Conservation (phyloP, 805 yeast species). For the Candida tibetensis region DNA sequence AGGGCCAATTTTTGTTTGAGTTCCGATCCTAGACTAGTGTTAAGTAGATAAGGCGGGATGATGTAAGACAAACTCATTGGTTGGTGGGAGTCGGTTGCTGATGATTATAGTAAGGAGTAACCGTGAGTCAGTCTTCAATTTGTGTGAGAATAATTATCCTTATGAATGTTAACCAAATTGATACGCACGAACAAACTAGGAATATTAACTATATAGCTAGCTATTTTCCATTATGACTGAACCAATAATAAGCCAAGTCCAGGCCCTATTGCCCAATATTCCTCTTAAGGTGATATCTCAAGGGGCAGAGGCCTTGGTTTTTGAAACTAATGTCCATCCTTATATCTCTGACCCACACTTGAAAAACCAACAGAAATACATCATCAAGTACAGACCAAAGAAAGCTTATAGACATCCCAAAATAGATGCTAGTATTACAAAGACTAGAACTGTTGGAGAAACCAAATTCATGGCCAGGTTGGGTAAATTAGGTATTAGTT, state of each 20-base stretch:
- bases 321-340: conserved; percentile 63
- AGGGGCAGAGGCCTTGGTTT: conserved; percentile 90
- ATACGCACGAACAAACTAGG: too few species aligned
- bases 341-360: conserved; percentile 39
- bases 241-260: conserved; percentile 43
- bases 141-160: too few species aligned
- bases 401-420: conserved; percentile 88
- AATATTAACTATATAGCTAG: too few species aligned
- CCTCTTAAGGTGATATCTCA: conserved; percentile 64
- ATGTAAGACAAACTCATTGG: conserved; percentile 18
- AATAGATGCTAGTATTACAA: conserved; percentile 73
- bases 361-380: conserved; percentile 37
- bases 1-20: conserved; percentile 24
- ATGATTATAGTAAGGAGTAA: too few species aligned
- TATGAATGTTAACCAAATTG: too few species aligned
- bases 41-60: conserved; percentile 43
- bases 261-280: conserved; percentile 44
- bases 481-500: conserved; percentile 53
- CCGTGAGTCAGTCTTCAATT: too few species aligned
- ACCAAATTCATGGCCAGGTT: conserved; percentile 69
- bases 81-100: background rate
- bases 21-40: conserved; percentile 35
- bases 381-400: conserved; percentile 82
- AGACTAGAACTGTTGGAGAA: conserved; percentile 79
- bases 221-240: too few species aligned